Base-by-base conservation (phyloP, 306 rosid species). In the Fagus sylvatica region DNA sequence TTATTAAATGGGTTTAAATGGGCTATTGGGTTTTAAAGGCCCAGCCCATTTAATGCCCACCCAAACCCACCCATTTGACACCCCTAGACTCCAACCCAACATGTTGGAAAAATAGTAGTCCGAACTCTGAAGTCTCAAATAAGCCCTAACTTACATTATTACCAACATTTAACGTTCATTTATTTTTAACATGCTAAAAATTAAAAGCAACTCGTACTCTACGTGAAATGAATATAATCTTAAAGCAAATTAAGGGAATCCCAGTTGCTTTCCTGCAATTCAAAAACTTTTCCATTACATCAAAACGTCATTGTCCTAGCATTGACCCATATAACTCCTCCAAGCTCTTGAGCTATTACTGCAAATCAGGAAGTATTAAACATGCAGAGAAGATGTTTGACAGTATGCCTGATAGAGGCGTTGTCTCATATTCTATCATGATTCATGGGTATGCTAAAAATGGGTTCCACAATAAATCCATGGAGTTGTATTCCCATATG, bases 371-470 rank as follows among this genome's bases (percentile, higher is more conserved):
- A 43, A 34, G 73, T 16, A 57, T 76, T 49, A 30, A 53, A 53
- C 64, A 76, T 66, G 79, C 66, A 10, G 73, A 65, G 73, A 51
- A 76, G 30, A 2, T 76, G 79, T 76, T 76, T 12, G 79, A 66
- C 37, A 64, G 36, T 48, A 76, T 66, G 32, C 79, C 65, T 12
- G 15, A 65, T 1, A 75, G 57, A 51, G 69, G 65, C 53, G 64
- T 64, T 66, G 79, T 76, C 53, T 43, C 54, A 17, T 76, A 66
- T 53, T 65, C 79, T 40, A 53, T 76, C 19, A 65, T 76, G 79
- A 51, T 76, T 76, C 73, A 65, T 51, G 73, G 73, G 16, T 53
- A 65, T 76, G 61, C 73, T 17, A 76, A 73, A 57, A 56, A 66
- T 22, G 73, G 79, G 12, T 53, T 33, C n/a, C 53, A 10, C 48